Percentiles rank a stretch among this genome's conserved stretches.
Conservation (phyloP, 495 filamentous ascomycete species). For the Aspergillus conjunctus region DNA sequence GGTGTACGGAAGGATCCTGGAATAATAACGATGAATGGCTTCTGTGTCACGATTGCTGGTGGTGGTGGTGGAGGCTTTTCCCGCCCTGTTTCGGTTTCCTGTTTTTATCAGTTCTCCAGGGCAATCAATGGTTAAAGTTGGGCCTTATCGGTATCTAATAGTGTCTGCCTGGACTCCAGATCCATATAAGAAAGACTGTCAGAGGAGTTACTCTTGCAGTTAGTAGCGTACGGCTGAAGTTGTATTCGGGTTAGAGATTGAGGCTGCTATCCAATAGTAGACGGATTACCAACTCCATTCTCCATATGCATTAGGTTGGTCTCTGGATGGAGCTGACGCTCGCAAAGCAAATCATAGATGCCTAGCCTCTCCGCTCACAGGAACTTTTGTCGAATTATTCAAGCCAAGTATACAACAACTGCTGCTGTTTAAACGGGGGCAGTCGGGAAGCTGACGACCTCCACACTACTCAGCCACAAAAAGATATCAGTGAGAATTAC, state of each 20-base stretch:
- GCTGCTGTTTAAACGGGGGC: too few relatives aligned
- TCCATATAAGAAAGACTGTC: not conserved
- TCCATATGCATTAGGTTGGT: not conserved
- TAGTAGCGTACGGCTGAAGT: not conserved
- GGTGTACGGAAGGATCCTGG: constrained; percentile 22
- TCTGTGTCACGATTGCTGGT: constrained; percentile 9
- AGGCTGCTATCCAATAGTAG: not conserved
- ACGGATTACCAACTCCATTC: not conserved
- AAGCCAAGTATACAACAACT: too few relatives aligned
- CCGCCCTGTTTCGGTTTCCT: not conserved
- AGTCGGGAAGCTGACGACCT: too few relatives aligned
- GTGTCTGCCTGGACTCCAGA: not conserved
- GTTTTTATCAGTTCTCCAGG: not conserved
- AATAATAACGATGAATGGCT: constrained; percentile 23
- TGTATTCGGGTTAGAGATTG: not conserved
- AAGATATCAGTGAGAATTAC: too few relatives aligned
- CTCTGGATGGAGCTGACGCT: too few relatives aligned
- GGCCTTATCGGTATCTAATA: not conserved
- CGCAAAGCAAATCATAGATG: too few relatives aligned
- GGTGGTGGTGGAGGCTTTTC: not conserved
- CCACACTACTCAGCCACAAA: too few relatives aligned
- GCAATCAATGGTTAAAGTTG: not conserved
- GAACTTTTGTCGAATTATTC: too few relatives aligned
- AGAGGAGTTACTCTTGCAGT: not conserved
- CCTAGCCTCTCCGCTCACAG: too few relatives aligned